Percentiles rank a stretch among this genome's conserved stretches.
Evolutionary conservation across 1,284 basidiomycete genomes (phyloP).

Genomic region (Sanghuangporus weigelae): DNA sequence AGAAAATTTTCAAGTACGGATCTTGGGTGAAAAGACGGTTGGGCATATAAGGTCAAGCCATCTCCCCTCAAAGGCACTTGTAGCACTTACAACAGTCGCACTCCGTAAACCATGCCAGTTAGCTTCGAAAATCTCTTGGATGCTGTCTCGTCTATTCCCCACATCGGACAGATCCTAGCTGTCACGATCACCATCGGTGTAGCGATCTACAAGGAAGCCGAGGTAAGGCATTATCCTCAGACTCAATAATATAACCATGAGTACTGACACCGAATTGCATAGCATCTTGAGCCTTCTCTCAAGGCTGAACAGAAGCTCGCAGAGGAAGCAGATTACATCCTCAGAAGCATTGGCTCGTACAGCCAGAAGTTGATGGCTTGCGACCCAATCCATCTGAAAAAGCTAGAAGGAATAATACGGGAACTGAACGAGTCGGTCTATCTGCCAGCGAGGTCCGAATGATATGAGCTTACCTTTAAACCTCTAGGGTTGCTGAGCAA

Average conservation of each 20-base stretch:
- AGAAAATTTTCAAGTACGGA: too few relatives aligned
- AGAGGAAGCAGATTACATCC: not conserved
- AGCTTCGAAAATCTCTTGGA: not conserved
- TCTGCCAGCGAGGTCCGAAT: not conserved
- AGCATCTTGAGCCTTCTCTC: not conserved
- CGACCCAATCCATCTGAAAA: not conserved
- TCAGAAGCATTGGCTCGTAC: not conserved
- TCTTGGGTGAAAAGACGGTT: too few relatives aligned
- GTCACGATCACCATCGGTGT: not conserved
- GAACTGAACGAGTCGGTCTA: not conserved
- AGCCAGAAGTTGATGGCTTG: not conserved
- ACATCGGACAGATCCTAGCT: not conserved
- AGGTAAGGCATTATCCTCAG: not conserved
- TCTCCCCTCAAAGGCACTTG: too few relatives aligned
- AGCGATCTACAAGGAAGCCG: not conserved
- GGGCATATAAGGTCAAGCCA: too few relatives aligned
- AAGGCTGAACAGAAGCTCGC: conserved; percentile 1
- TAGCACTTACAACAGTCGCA: too few relatives aligned
- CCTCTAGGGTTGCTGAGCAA: not conserved
- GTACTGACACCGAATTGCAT: not conserved
- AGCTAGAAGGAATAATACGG: not conserved
- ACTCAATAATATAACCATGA: too few relatives aligned
- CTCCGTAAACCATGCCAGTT: not conserved
- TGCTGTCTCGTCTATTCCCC: not conserved
- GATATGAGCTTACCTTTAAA: not conserved